Conservation (phyloP, 192 early-diverging fungal species). For the Diversispora eburnea region DNA sequence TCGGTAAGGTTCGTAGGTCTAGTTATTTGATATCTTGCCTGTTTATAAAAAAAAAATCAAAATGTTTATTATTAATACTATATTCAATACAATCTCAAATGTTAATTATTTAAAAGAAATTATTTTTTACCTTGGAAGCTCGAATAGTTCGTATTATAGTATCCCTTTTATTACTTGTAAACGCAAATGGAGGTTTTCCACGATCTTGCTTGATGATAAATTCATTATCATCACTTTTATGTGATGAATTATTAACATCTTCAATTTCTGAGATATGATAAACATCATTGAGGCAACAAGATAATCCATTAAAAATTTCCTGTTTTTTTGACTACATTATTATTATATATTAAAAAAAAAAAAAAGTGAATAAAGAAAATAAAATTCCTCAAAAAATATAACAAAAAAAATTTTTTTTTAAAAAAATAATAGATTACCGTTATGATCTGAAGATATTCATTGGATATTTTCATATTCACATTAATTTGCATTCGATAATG, state of each 20-base stretch:
- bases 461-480: constrained; percentile 74
- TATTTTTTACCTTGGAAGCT: neutral
- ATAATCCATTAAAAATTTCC: constrained; percentile 69
- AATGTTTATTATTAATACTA: neutral
- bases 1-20: constrained; percentile 59
- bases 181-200: constrained; percentile 56
- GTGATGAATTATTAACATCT: constrained; percentile 55
- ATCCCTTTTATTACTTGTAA: constrained; percentile 74
- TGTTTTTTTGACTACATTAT: constrained; percentile 56
- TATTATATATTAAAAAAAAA: neutral
- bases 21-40: constrained; percentile 62
- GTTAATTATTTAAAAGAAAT: neutral
- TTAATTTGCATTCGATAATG: constrained; percentile 63
- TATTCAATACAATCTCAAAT: neutral
- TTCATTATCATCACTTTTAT: constrained; percentile 61
- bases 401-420: neutral
- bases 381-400: neutral
- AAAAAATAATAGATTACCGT: constrained; percentile 35
- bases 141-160: constrained; percentile 40
- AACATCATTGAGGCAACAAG: constrained; percentile 77
- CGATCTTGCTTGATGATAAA: constrained; percentile 78
- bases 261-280: constrained; percentile 80
- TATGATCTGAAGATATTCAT: constrained; percentile 79
- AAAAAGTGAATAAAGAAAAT: neutral
- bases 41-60: neutral